Conservation (phyloP, 2,329 filamentous ascomycete species). For the Cladosporium sp. region DNA sequence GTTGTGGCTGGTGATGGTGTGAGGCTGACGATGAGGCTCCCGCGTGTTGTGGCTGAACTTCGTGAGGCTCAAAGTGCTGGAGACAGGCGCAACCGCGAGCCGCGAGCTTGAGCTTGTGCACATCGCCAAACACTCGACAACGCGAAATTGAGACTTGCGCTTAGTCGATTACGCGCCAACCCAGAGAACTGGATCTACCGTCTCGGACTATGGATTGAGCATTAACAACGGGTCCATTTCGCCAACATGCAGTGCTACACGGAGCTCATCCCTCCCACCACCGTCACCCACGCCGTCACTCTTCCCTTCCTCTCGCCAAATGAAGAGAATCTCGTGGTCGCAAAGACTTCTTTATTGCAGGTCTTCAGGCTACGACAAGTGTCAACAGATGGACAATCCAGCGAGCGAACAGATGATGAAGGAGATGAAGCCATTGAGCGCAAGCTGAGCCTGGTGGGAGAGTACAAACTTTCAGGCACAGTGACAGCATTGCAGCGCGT, state of each 20-base stretch:
- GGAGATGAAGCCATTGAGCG: conserved; percentile 12
- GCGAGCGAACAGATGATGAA: not conserved
- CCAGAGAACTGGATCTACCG: not conserved
- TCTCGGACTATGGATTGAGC: conserved; percentile 1
- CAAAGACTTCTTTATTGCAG: conserved; percentile 88
- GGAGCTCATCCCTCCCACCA: conserved; percentile 89
- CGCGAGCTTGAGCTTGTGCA: not conserved
- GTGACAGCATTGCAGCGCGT: conserved; percentile 78
- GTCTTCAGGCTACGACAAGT: conserved; percentile 59
- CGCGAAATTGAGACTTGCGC: not conserved
- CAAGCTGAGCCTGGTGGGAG: conserved; percentile 78
- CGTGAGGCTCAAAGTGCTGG: not conserved
- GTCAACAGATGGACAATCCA: not conserved
- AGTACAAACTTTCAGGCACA: conserved; percentile 79
- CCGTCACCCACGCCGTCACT: conserved; percentile 81
- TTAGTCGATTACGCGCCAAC: not conserved
- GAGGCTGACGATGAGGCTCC: not conserved
- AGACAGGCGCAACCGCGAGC: not conserved
- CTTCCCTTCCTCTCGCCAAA: conserved; percentile 72
- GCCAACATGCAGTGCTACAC: conserved; percentile 88
- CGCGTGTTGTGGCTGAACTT: not conserved
- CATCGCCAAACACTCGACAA: not conserved
- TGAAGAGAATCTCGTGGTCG: conserved; percentile 81
- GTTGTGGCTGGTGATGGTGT: not conserved
- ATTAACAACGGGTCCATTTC: not conserved